Evolutionary conservation across 2,329 filamentous ascomycete species (phyloP), one percentile per base, ranked within the genome.

Genomic region (Xylaria sp.): DNA sequence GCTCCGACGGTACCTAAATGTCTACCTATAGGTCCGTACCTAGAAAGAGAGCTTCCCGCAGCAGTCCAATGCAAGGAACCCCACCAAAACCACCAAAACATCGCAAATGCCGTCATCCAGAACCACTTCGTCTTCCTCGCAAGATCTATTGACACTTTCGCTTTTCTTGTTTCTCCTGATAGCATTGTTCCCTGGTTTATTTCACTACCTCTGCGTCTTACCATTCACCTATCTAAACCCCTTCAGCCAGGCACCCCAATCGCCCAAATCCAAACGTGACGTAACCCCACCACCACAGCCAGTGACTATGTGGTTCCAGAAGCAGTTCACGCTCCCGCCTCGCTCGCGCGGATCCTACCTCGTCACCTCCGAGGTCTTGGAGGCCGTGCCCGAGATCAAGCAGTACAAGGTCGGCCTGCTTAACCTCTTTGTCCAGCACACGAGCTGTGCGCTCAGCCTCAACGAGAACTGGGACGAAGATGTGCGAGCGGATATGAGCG

Each of bases 371-470:
- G 85, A 91, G 61, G 87, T 98, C 65, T 74, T 89, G 29, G 83
- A 85, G 59, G 84, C 90, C 68, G 83, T 98, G 0, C 94, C 95
- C 3, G 94, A 98, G 81, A 87, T 98, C 72, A 85, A 86, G 68
- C 80, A 88, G 73, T 97, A 97, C 87, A 95, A 95, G 80, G 88
- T 96, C 74, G 94, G 94, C 53, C 82, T 97, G 69, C 83, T 98
- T 71, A 90, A 97, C 79, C 86, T 99, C 55, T 99, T 98, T 80
- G 87, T 98, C 63, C 95, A 99, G 82, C 96, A 99, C 82, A 99
- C 96, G 5, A 93, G 90, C 77, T 97, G 94, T 81, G 96, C 92
- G 13, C 86, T 99, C 62, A 93, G 89, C 69, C 83, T 99, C 75
- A 99, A 99, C 79, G 96, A 99, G 86, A 98, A 98, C 83, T 91